Percentiles rank a stretch among this genome's conserved stretches.
Evolutionary conservation across 2,329 filamentous ascomycete genomes (phyloP).

Genomic region (Paraphoma chrysanthemicola): DNA sequence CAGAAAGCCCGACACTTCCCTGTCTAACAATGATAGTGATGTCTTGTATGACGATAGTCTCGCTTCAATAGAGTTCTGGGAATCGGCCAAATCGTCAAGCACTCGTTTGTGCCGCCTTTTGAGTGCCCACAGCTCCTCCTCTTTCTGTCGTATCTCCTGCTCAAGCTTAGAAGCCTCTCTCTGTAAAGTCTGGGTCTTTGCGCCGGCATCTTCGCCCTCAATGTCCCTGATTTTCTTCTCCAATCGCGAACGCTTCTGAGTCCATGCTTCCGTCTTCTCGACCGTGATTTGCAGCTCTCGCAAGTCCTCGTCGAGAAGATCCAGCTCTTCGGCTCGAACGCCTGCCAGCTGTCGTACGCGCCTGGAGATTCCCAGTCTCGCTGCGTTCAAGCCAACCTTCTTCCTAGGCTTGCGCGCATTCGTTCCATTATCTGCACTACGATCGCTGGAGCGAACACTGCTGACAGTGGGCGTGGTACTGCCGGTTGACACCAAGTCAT

Average conservation of each 20-base stretch:
- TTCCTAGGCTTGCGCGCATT: conserved; percentile 42
- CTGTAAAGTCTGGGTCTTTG: conserved; percentile 60
- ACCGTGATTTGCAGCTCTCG: conserved; percentile 65
- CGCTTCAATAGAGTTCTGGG: conserved; percentile 71
- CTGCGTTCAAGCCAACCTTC: conserved; percentile 66
- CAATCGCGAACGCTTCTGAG: conserved; percentile 62
- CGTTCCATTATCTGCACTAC: conserved; percentile 24
- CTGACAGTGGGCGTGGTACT: conserved; percentile 58
- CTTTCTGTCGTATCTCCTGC: conserved; percentile 70
- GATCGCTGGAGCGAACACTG: conserved; percentile 44
- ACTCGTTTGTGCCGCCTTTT: conserved; percentile 67
- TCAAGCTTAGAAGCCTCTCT: conserved; percentile 62
- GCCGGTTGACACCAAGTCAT: conserved; percentile 56
- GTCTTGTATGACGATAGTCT: conserved; percentile 75
- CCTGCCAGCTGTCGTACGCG: conserved; percentile 69
- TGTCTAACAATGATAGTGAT: conserved; percentile 70
- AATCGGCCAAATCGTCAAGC: conserved; percentile 65
- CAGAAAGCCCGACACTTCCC: conserved; percentile 66
- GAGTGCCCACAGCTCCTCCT: conserved; percentile 68
- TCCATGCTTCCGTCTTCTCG: conserved; percentile 65
- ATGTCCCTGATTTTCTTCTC: conserved; percentile 63
- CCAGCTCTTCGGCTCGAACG: conserved; percentile 73
- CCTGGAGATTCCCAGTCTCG: conserved; percentile 69
- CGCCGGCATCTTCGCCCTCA: conserved; percentile 63
- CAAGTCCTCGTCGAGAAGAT: conserved; percentile 64